These are phyloP conservation scores for Quercus robur DNA, from an alignment of 306 rosid species.

Conservation along the genomic window DNA sequence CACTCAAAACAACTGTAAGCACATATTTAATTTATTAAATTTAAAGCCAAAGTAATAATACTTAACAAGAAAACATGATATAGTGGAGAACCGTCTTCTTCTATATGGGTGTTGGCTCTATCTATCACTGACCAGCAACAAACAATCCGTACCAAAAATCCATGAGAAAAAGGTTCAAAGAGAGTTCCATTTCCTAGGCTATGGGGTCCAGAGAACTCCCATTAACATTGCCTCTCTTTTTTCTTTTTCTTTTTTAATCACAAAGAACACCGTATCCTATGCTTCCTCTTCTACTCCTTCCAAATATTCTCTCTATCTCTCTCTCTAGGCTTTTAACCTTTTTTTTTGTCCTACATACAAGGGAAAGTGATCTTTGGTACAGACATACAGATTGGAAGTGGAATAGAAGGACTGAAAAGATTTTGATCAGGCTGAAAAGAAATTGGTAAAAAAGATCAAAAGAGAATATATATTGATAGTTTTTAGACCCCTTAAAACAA, in stretches of 20 bases:
- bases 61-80: conserved; percentile 12
- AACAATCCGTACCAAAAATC: conserved; percentile 28
- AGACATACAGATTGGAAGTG: conserved; percentile 24
- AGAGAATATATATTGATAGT: too few relatives aligned
- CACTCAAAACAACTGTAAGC: background rate
- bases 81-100: background rate
- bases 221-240: background rate
- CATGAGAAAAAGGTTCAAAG: background rate
- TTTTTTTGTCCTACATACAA: conserved; percentile 22
- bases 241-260: too few relatives aligned
- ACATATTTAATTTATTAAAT: background rate
- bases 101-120: conserved; percentile 23
- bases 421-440: conserved; percentile 20
- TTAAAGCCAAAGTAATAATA: background rate
- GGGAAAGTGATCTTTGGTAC: background rate
- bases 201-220: conserved; percentile 20
- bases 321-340: background rate
- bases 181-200: conserved; percentile 13
- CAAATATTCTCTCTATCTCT: conserved; percentile 6
- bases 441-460: conserved; percentile 1
- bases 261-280: conserved; percentile 9
- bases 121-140: conserved; percentile 16
- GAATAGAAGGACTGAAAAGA: conserved; percentile 46
- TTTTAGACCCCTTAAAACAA: too few relatives aligned
- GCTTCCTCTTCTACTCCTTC: conserved; percentile 13